phyloP scores from a whole-genome alignment of 2,329 filamentous ascomycete species.

The Orbilia blumenaviensis region DNA sequence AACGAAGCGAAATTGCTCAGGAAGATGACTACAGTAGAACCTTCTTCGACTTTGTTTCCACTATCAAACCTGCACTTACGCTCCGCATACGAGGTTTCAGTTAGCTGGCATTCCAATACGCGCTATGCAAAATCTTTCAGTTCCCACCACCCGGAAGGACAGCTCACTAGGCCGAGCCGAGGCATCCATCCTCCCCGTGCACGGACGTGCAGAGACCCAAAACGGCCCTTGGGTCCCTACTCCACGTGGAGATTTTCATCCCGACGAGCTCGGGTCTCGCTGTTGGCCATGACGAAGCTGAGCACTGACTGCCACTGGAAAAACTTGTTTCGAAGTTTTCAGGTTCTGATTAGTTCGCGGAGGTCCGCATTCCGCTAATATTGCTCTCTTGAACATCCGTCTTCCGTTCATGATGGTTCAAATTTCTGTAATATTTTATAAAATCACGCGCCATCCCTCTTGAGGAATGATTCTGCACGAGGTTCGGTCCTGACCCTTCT shows the following conservation, averaged over 20 bases:
- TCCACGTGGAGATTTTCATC: conserved; percentile 25
- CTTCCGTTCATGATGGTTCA: not conserved
- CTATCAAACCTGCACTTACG: not conserved
- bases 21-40: conserved; percentile 1
- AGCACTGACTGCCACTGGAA: not conserved
- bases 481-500: conserved; percentile 11
- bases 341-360: conserved; percentile 3
- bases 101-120: not conserved
- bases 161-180: conserved; percentile 11
- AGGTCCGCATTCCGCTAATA: conserved; percentile 15
- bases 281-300: conserved; percentile 4
- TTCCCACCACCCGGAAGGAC: conserved; percentile 7
- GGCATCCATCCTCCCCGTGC: conserved; percentile 14
- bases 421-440: conserved; percentile 14
- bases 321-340: conserved; percentile 28
- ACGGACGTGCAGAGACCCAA: conserved; percentile 15
- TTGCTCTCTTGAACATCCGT: not conserved
- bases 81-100: conserved; percentile 8
- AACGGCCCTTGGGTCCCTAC: not conserved
- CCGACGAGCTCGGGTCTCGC: conserved; percentile 13
- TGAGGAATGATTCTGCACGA: conserved; percentile 16
- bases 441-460: conserved; percentile 45
- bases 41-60: conserved; percentile 7
- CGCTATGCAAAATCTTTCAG: not conserved
- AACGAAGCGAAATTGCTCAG: conserved; percentile 23